Evolutionary conservation across 805 yeast genomes (phyloP).

Genomic region (Candida namnaoensis): DNA sequence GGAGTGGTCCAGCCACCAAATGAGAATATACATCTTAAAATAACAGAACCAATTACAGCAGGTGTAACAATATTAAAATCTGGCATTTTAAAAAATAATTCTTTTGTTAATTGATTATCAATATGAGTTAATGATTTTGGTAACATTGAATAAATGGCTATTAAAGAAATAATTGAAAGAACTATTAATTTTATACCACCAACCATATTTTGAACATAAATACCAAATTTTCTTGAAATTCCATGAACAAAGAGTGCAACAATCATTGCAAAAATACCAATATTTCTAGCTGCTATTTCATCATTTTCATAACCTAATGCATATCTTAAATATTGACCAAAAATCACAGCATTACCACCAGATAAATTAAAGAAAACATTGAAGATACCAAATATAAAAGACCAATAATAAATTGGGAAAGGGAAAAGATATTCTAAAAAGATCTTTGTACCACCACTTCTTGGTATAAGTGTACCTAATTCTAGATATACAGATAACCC

Average conservation of each 20-base stretch:
- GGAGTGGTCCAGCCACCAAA: constrained; percentile 54
- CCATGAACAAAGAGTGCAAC: constrained; percentile 41
- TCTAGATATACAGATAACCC: constrained; percentile 61
- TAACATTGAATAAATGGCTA: constrained; percentile 48
- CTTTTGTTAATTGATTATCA: constrained; percentile 31
- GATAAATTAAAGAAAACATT: constrained; percentile 47
- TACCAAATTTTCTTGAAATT: constrained; percentile 46
- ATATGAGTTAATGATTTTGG: constrained; percentile 37
- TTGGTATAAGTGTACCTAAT: constrained; percentile 57
- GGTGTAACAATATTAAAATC: constrained; percentile 21
- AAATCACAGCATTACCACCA: constrained; percentile 43
- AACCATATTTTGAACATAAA: constrained; percentile 46
- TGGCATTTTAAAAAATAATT: constrained; percentile 21
- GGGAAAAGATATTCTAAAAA: constrained; percentile 58
- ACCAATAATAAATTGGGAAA: constrained; percentile 44
- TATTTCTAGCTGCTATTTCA: constrained; percentile 25
- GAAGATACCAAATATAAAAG: constrained; percentile 37
- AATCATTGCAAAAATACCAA: constrained; percentile 30
- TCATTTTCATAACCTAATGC: constrained; percentile 29
- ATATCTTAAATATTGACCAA: constrained; percentile 47
- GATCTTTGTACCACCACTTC: constrained; percentile 66
- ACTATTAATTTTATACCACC: constrained; percentile 52
- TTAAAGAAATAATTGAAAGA: constrained; percentile 39
- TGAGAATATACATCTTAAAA: constrained; percentile 46
- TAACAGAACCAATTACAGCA: constrained; percentile 41